A percentile compares a stretch with the other conserved stretches of the same genome.
Conservation (phyloP, 768 basidiomycete genomes). For the Serendipita sp. region DNA sequence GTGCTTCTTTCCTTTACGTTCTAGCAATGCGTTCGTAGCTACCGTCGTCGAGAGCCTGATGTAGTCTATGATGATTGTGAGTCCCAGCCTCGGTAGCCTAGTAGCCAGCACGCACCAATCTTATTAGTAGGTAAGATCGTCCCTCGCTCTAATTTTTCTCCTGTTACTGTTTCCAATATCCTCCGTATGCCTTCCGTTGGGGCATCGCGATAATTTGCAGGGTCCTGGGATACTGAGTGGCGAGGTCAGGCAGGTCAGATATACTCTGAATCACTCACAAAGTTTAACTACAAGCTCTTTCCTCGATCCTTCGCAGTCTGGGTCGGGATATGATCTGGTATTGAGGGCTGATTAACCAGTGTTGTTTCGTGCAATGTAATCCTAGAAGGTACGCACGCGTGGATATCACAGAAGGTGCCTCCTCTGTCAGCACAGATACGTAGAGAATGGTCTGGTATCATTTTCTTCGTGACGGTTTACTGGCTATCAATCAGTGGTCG, state of each 20-base stretch:
- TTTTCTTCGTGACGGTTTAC: background rate
- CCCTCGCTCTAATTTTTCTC: slow-evolving; percentile 51
- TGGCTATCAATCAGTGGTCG: background rate
- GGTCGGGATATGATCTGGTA: slow-evolving; percentile 57
- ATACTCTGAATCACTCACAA: slow-evolving; percentile 28
- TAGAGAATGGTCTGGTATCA: slow-evolving; percentile 57
- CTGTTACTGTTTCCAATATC: slow-evolving; percentile 63
- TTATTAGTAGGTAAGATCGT: slow-evolving; percentile 55
- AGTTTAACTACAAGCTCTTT: slow-evolving; percentile 87
- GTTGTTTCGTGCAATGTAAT: background rate
- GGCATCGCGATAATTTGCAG: slow-evolving; percentile 75
- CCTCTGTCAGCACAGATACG: slow-evolving; percentile 80
- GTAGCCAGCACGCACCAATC: slow-evolving; percentile 41
- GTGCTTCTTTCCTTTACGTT: slow-evolving; percentile 85
- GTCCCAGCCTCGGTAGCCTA: background rate
- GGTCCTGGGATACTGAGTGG: slow-evolving; percentile 68
- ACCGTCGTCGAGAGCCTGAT: slow-evolving; percentile 89
- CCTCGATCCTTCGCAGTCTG: slow-evolving; percentile 39
- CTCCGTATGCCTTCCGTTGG: slow-evolving; percentile 89
- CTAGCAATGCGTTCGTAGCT: slow-evolving; percentile 88
- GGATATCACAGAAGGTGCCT: slow-evolving; percentile 84
- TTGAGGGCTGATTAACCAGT: background rate
- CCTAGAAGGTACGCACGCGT: slow-evolving; percentile 38
- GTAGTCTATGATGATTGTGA: slow-evolving; percentile 40
- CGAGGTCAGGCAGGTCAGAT: background rate